Conservation (phyloP, 345 rosid species). For the Citrus australasica region DNA sequence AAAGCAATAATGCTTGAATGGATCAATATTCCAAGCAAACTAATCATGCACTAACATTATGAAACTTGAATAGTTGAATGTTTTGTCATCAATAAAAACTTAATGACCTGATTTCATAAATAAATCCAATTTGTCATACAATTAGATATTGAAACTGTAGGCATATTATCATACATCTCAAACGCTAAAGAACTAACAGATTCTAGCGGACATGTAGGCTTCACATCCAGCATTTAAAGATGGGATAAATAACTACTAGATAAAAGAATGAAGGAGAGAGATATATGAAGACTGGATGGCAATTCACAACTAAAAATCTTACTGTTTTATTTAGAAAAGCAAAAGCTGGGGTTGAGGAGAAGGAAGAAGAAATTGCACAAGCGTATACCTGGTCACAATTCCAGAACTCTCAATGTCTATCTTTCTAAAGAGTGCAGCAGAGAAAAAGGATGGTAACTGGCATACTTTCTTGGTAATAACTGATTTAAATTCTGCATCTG, state of each 20-base stretch:
- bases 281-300: not conserved
- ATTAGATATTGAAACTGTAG: too few relatives aligned
- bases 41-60: not conserved
- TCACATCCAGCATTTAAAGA: too few relatives aligned
- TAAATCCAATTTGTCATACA: too few relatives aligned
- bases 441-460: constrained; percentile 86
- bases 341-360: not conserved
- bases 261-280: too few relatives aligned
- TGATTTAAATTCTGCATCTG: constrained; percentile 82
- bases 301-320: not conserved
- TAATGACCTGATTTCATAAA: not conserved
- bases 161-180: too few relatives aligned
- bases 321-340: not conserved
- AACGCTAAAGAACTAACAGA: too few relatives aligned
- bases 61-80: not conserved
- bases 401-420: constrained; percentile 57
- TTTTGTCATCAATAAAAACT: not conserved
- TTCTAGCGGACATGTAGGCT: too few relatives aligned
- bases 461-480: constrained; percentile 63
- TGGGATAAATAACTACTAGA: too few relatives aligned
- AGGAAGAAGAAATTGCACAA: not conserved
- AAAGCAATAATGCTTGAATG: not conserved
- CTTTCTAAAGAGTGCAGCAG: constrained; percentile 60
- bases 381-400: constrained; percentile 65
- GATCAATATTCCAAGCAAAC: constrained; percentile 3